Percentiles rank a stretch among this genome's conserved stretches.
phyloP scores from a whole-genome alignment of 1,284 basidiomycete species.

The Dichomitus squalens region DNA sequence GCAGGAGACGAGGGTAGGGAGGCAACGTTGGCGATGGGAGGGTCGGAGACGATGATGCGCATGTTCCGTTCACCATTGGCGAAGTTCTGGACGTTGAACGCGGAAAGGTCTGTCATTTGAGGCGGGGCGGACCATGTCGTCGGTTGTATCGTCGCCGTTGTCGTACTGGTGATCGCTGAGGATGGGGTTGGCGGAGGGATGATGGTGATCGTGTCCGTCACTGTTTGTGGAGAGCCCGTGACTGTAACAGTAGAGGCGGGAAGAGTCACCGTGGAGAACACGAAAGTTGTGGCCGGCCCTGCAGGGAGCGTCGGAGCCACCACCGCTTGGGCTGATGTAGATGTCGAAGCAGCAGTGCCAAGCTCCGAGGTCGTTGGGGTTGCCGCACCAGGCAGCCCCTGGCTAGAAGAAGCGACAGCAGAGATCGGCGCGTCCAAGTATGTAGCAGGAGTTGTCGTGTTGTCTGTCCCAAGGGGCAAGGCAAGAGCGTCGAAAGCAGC shows the following conservation, averaged over 20 bases:
- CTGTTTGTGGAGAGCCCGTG: slow-evolving; percentile 35
- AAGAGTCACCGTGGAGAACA: slow-evolving; percentile 25
- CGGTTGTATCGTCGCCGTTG: background rate
- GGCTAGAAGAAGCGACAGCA: background rate
- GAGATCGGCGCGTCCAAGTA: background rate
- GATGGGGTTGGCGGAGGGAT: slow-evolving; percentile 27
- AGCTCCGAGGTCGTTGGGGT: background rate
- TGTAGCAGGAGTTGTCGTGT: background rate
- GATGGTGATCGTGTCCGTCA: slow-evolving; percentile 33
- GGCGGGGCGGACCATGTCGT: slow-evolving; percentile 53
- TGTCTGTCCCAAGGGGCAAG: slow-evolving; percentile 18
- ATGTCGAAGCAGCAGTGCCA: background rate
- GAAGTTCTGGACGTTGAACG: slow-evolving; percentile 64
- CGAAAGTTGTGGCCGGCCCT: slow-evolving; percentile 7
- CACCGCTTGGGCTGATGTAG: background rate
- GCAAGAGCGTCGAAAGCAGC: slow-evolving; percentile 18
- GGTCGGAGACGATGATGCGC: slow-evolving; percentile 53
- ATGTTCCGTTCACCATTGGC: slow-evolving; percentile 60
- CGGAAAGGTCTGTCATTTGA: slow-evolving; percentile 55
- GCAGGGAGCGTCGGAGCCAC: slow-evolving; percentile 2
- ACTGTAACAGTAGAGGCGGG: slow-evolving; percentile 38
- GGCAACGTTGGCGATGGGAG: slow-evolving; percentile 23
- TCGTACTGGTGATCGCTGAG: slow-evolving; percentile 5
- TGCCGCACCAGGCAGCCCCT: background rate
- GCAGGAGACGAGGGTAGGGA: background rate